Conservation (phyloP, 257 asterid species). For the Ocimum tenuiflorum region DNA sequence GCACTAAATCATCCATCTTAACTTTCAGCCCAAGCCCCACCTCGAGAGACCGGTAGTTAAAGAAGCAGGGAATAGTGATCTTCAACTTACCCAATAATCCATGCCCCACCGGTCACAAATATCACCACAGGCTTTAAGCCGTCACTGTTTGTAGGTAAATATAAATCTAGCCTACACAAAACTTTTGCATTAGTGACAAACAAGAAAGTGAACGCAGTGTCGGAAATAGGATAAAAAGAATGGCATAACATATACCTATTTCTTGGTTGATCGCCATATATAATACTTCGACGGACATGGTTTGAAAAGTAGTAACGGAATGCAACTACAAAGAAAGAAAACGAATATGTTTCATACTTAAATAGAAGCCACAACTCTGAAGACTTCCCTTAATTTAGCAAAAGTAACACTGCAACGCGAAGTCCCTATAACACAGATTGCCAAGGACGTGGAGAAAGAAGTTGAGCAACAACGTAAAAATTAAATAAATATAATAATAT, state of each 20-base stretch:
- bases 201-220: constrained; percentile 6
- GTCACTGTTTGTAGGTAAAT: constrained; percentile 55
- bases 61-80: constrained; percentile 4
- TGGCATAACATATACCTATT: constrained; percentile 48
- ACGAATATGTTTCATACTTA: constrained; percentile 11
- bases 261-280: constrained; percentile 85
- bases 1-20: background rate
- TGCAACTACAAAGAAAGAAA: constrained; percentile 60
- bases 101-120: constrained; percentile 98
- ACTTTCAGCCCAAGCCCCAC: background rate
- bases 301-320: constrained; percentile 71
- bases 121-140: constrained; percentile 76
- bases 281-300: constrained; percentile 69
- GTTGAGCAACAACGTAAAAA: background rate
- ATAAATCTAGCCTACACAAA: constrained; percentile 76
- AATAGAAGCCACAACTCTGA: background rate
- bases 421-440: too few species aligned
- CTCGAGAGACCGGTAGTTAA: background rate
- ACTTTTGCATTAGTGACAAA: background rate
- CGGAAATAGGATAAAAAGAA: background rate
- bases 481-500: background rate
- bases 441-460: background rate
- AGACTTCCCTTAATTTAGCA: background rate
- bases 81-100: constrained; percentile 84
- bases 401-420: background rate